A percentile compares a stretch with the other conserved stretches of the same genome.
Evolutionary conservation across 805 yeast species (phyloP).

Genomic region (Pichia manshurica): DNA sequence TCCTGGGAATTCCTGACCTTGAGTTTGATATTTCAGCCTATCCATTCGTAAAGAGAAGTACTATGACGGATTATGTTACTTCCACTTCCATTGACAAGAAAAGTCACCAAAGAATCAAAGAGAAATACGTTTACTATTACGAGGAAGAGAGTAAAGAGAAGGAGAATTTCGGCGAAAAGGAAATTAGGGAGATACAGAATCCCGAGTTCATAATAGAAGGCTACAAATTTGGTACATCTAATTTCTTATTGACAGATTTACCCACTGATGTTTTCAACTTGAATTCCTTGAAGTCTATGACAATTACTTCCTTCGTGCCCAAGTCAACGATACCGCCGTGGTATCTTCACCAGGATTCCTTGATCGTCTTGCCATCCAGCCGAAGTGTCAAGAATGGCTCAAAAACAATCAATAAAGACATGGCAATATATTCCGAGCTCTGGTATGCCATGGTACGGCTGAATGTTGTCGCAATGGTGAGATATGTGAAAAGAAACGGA

Average conservation of each 20-base stretch:
- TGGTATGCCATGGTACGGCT: slow-evolving; percentile 47
- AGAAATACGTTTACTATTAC: slow-evolving; percentile 6
- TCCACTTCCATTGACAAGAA: slow-evolving; percentile 3
- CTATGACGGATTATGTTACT: slow-evolving; percentile 8
- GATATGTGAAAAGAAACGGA: slow-evolving; percentile 50
- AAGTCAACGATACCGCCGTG: slow-evolving; percentile 48
- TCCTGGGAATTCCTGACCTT: slow-evolving; percentile 5
- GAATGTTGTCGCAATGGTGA: slow-evolving; percentile 49
- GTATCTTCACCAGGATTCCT: slow-evolving; percentile 54
- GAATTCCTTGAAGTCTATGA: slow-evolving; percentile 48
- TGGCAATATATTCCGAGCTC: slow-evolving; percentile 39
- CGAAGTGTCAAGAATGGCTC: slow-evolving; percentile 10
- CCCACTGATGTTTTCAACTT: slow-evolving; percentile 34
- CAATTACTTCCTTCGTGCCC: slow-evolving; percentile 56
- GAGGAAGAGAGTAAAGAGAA: slow-evolving; percentile 15
- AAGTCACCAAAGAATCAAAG: not conserved
- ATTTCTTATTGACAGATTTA: slow-evolving; percentile 47
- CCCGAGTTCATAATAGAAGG: slow-evolving; percentile 34
- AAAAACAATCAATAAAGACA: slow-evolving; percentile 27
- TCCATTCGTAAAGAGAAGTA: slow-evolving; percentile 12
- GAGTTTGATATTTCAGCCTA: slow-evolving; percentile 9
- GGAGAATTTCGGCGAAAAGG: slow-evolving; percentile 18
- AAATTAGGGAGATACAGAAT: slow-evolving; percentile 30
- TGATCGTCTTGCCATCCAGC: slow-evolving; percentile 34
- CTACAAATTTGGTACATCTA: slow-evolving; percentile 59